Percentiles rank a stretch among this genome's conserved stretches.
phyloP scores from a whole-genome alignment of 176 grass and related monocot genomes.

The Eragrostis curvula region DNA sequence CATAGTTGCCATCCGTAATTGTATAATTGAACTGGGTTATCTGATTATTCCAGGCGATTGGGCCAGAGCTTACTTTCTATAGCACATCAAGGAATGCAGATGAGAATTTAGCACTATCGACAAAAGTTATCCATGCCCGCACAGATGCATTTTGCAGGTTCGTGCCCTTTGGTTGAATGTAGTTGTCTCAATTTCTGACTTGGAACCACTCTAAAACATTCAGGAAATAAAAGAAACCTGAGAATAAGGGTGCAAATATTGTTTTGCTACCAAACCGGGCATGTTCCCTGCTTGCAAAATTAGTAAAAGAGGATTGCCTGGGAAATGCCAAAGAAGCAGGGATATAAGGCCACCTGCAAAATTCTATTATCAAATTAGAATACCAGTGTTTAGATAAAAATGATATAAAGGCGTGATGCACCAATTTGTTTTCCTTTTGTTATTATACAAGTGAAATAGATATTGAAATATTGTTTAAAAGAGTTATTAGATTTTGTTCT shows the following conservation, averaged over 20 bases:
- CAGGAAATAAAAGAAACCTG: not conserved
- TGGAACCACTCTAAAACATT: conserved; percentile 17
- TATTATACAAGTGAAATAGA: conserved; percentile 14
- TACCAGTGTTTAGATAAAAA: not conserved
- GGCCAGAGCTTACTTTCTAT: conserved; percentile 96
- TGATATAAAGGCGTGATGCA: not conserved
- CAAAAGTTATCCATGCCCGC: conserved; percentile 93
- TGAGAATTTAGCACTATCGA: conserved; percentile 71
- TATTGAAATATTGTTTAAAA: conserved; percentile 15
- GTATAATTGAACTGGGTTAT: conserved; percentile 22
- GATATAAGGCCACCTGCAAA: not conserved
- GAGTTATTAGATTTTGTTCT: not conserved
- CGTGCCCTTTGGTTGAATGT: conserved; percentile 23
- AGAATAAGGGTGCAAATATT: conserved; percentile 9
- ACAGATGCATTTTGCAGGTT: conserved; percentile 94
- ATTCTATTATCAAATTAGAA: not conserved
- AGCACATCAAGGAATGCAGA: conserved; percentile 80
- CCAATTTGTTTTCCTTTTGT: not conserved
- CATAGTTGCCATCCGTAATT: conserved; percentile 5
- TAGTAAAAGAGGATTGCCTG: not conserved
- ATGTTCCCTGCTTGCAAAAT: not conserved
- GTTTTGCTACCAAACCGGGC: conserved; percentile 6
- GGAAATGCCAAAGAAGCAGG: not conserved
- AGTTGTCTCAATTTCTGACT: conserved; percentile 24
- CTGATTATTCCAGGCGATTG: conserved; percentile 74